Base-by-base conservation (phyloP, 2,329 filamentous ascomycete genomes). In the Penicillium brasilianum region DNA sequence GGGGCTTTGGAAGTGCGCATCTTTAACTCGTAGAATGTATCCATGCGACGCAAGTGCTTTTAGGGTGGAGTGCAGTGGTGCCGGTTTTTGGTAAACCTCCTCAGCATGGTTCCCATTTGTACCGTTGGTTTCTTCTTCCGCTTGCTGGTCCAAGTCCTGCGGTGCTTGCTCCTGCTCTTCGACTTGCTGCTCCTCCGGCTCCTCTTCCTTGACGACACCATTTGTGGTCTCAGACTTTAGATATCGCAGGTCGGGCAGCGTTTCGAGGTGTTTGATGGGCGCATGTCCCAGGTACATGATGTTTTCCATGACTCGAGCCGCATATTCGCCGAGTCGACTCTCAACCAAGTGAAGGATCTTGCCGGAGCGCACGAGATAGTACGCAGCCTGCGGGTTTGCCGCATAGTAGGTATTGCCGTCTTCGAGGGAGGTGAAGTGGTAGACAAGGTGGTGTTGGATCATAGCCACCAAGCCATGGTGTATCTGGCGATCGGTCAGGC, bases 361-460 rank as follows among this genome's bases (percentile, higher is more conserved):
- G 46, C 92, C 93, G 4, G 87, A 86, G 60, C 95, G 90, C 39
- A 93, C 82, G 46, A 97, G 83, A 68, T 89, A 89, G 78, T 98
- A 98, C 65, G 92, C 91, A 63, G 89, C 87, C 67, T 88, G 82
- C 73, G 88, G 83, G 71, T 97, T 93, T 60, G 92, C 90, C 75
- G 97, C 91, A 79, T 98, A 99, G 73, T 87, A 88, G 25, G 90
- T 90, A 53, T 83, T 76, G 49, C 84, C 84, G 46, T 86, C 84
- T 58, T 89, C 85, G 58, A 82, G 74, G 61, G 88, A 84, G 66
- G 87, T 86, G 66, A 88, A 85, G 76, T 93, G 90, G 75, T 88
- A 92, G 64, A 96, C 82, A 52, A 98, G 86, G 72, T 93, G 92
- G 74, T 97, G 91, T 74, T 98, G 94, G 44, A 96, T 86, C 65